phyloP scores from a whole-genome alignment of 495 filamentous ascomycete genomes.

The Venustampulla echinocandica region DNA sequence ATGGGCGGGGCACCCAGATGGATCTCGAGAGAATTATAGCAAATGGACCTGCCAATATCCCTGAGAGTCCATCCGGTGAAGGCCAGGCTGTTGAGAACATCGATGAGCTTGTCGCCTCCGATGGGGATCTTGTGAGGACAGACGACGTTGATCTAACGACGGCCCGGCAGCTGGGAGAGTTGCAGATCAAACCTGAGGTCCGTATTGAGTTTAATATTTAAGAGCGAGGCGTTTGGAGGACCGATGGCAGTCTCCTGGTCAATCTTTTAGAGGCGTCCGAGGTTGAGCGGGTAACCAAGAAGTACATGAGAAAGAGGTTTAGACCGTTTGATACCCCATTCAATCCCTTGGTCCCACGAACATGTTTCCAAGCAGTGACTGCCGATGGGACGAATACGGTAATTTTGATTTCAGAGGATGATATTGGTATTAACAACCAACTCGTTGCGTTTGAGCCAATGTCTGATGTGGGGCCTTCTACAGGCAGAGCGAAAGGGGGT shows the following conservation, averaged over 20 bases:
- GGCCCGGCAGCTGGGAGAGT: neutral
- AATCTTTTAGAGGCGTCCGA: neutral
- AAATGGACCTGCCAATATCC: neutral
- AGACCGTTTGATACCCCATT: neutral
- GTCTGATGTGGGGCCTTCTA: neutral
- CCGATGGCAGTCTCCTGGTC: constrained; percentile 1
- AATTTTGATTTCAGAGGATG: neutral
- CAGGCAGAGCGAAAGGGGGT: neutral
- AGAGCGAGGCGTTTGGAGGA: constrained; percentile 3
- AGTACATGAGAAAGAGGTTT: constrained; percentile 2
- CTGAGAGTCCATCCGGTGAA: neutral
- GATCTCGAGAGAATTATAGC: constrained; percentile 1
- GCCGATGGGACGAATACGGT: neutral
- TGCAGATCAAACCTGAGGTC: neutral
- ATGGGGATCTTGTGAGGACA: neutral
- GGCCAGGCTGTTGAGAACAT: neutral
- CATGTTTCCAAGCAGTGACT: neutral
- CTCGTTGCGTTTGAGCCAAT: neutral
- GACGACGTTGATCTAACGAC: neutral
- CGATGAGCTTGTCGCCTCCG: neutral
- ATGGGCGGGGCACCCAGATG: neutral
- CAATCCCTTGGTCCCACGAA: neutral
- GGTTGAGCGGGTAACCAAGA: neutral
- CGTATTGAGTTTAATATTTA: constrained; percentile 2
- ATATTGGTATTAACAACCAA: neutral